Evolutionary conservation across 1,284 basidiomycete genomes (phyloP).

Genomic region (Clitocybe nebularis): DNA sequence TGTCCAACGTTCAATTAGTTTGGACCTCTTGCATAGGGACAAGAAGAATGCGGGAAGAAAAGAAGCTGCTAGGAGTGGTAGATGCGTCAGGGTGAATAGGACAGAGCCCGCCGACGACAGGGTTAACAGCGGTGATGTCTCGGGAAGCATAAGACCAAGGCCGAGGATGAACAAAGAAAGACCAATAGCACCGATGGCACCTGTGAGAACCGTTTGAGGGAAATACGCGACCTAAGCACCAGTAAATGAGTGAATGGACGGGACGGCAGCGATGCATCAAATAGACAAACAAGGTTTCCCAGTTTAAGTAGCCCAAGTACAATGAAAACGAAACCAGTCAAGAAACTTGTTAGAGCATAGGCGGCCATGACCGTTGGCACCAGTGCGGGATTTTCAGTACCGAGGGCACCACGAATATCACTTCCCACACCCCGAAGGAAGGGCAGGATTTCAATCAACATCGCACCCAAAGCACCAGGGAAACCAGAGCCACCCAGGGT

Average conservation of each 20-base stretch:
- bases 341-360: conserved; percentile 19
- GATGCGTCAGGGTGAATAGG: not conserved
- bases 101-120: conserved; percentile 11
- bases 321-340: conserved; percentile 18
- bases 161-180: conserved; percentile 20
- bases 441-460: conserved; percentile 22
- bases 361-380: conserved; percentile 22
- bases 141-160: conserved; percentile 5
- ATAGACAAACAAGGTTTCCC: conserved; percentile 16
- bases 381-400: conserved; percentile 18
- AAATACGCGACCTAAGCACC: conserved; percentile 20
- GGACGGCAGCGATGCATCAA: not conserved
- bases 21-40: conserved; percentile 16
- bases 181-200: conserved; percentile 22
- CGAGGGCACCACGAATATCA: conserved; percentile 18
- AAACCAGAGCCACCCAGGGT: conserved; percentile 21
- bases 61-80: conserved; percentile 17
- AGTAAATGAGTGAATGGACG: not conserved
- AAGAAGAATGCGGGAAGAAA: conserved; percentile 18
- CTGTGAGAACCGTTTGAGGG: conserved; percentile 22
- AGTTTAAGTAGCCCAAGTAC: conserved; percentile 18
- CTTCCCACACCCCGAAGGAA: conserved; percentile 18
- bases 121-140: conserved; percentile 8
- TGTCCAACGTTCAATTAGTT: conserved; percentile 13
- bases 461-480: conserved; percentile 18